Evolutionary conservation across 2,329 filamentous ascomycete genomes (phyloP).

Genomic region (Lecanicillium sp.): DNA sequence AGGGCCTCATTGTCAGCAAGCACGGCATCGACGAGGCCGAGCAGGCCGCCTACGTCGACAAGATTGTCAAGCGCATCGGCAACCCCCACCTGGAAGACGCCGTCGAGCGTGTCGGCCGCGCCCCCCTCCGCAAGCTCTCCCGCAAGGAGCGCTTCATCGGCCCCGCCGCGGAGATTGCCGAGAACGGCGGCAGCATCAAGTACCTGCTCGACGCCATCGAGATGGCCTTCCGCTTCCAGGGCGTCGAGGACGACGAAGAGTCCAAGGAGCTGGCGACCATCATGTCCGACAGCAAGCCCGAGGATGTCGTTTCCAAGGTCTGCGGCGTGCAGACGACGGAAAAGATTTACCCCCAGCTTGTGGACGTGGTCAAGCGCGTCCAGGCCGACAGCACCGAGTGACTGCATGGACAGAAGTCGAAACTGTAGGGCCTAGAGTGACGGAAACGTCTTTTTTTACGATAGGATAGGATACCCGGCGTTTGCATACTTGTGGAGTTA

Average conservation of each 20-base stretch:
- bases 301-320: slow-evolving; percentile 72
- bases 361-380: slow-evolving; percentile 76
- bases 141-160: slow-evolving; percentile 95
- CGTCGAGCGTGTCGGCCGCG: slow-evolving; percentile 91
- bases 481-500: too few species aligned
- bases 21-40: slow-evolving; percentile 69
- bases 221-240: slow-evolving; percentile 92
- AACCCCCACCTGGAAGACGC: slow-evolving; percentile 90
- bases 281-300: slow-evolving; percentile 66
- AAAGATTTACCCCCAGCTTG: slow-evolving; percentile 69
- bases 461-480: too few species aligned
- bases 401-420: slow-evolving; percentile 23
- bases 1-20: slow-evolving; percentile 78
- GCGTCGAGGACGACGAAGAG: slow-evolving; percentile 87
- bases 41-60: slow-evolving; percentile 82
- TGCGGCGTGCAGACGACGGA: slow-evolving; percentile 74
- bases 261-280: slow-evolving; percentile 79
- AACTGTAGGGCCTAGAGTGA: not conserved
- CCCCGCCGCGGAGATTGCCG: slow-evolving; percentile 82
- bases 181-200: slow-evolving; percentile 66
- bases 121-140: slow-evolving; percentile 86
- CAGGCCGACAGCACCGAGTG: slow-evolving; percentile 55
- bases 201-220: slow-evolving; percentile 78
- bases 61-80: slow-evolving; percentile 87
- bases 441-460: not conserved